phyloP scores from a whole-genome alignment of 129 eudicot species.

The Logfia minima region DNA sequence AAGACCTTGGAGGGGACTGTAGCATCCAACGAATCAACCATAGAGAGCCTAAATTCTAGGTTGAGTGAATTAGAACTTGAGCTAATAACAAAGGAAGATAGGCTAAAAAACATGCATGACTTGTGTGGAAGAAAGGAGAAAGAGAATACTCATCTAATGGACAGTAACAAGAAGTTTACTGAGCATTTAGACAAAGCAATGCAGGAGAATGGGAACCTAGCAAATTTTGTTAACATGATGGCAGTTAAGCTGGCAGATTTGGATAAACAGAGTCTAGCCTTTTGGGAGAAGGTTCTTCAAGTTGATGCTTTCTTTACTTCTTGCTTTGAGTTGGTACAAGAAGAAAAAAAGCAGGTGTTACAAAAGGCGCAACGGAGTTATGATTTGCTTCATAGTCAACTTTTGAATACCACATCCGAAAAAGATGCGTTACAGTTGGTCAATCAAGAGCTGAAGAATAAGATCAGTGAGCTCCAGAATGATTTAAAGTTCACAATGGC shows the following conservation, averaged over 20 bases:
- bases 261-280: constrained; percentile 57
- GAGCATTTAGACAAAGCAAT: constrained; percentile 50
- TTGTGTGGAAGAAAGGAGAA: constrained; percentile 52
- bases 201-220: constrained; percentile 62
- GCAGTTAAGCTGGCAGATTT: constrained; percentile 52
- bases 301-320: constrained; percentile 43
- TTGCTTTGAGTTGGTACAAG: constrained; percentile 56
- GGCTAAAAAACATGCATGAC: constrained; percentile 38
- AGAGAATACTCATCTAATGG: constrained; percentile 52
- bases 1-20: constrained; percentile 65
- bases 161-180: constrained; percentile 48
- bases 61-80: constrained; percentile 54
- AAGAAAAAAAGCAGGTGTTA: constrained; percentile 49
- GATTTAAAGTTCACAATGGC: constrained; percentile 65
- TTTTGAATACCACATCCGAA: constrained; percentile 47
- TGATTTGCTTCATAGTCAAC: constrained; percentile 49
- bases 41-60: constrained; percentile 53
- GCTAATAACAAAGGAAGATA: constrained; percentile 60
- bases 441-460: constrained; percentile 52
- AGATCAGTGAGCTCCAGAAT: constrained; percentile 68
- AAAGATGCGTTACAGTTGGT: constrained; percentile 52
- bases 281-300: constrained; percentile 54
- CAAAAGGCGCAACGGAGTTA: constrained; percentile 47
- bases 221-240: constrained; percentile 52
- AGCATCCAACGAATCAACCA: constrained; percentile 41